phyloP scores from a whole-genome alignment of 2,329 filamentous ascomycete genomes.

The Penicillium sp. region DNA sequence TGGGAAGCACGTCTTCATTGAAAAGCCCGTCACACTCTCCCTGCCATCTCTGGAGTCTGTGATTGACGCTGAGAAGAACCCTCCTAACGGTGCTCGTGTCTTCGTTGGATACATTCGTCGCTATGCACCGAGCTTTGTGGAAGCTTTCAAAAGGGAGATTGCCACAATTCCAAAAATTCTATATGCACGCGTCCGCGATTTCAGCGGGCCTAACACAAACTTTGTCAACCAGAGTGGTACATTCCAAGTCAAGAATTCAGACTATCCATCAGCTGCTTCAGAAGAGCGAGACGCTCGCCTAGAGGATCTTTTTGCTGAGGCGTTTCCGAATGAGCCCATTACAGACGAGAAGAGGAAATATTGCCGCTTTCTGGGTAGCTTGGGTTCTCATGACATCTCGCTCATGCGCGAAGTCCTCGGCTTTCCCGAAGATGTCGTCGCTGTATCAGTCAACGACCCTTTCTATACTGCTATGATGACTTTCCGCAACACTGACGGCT shows the following conservation, averaged over 20 bases:
- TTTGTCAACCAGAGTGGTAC: constrained; percentile 18
- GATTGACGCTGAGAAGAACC: constrained; percentile 12
- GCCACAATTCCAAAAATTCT: constrained; percentile 11
- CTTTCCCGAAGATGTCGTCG: constrained; percentile 9
- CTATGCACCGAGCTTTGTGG: constrained; percentile 14
- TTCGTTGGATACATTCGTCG: constrained; percentile 21
- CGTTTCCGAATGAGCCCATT: constrained; percentile 11
- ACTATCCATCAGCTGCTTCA: constrained; percentile 7
- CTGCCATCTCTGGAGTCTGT: constrained; percentile 10
- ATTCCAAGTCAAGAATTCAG: constrained; percentile 12
- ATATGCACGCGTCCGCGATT: constrained; percentile 18
- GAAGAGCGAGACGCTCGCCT: constrained; percentile 12
- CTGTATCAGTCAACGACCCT: constrained; percentile 13
- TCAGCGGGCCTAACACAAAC: constrained; percentile 14
- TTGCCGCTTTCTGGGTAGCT: constrained; percentile 17
- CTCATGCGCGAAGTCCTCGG: constrained; percentile 18
- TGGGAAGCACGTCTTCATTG: constrained; percentile 17
- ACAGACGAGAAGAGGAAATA: constrained; percentile 15
- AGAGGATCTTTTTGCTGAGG: constrained; percentile 10
- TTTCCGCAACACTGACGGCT: constrained; percentile 13
- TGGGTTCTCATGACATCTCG: constrained; percentile 17
- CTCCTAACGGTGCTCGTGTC: constrained; percentile 12
- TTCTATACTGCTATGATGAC: constrained; percentile 18
- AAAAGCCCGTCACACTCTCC: constrained; percentile 15
- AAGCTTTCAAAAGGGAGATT: constrained; percentile 16